These are phyloP conservation scores for Penicillium soppii DNA, from an alignment of 495 filamentous ascomycete species.

Conservation along the genomic window DNA sequence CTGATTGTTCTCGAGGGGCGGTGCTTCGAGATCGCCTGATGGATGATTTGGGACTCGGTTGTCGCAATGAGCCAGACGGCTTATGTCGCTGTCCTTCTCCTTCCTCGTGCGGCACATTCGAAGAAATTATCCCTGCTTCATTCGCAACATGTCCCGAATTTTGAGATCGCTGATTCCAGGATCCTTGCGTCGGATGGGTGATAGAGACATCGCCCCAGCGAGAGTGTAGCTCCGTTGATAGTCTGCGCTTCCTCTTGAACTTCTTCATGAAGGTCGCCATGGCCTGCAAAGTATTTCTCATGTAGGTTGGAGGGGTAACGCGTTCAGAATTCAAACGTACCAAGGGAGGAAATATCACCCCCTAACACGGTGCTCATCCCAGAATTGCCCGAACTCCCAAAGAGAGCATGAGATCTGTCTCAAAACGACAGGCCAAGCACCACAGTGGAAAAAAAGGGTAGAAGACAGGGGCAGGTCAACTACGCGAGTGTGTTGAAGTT, in stretches of 20 bases:
- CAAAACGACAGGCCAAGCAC: not conserved
- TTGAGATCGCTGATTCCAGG: constrained; percentile 42
- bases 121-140: not conserved
- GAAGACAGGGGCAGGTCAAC: constrained; percentile 2
- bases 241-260: constrained; percentile 38
- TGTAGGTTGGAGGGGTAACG: constrained; percentile 11
- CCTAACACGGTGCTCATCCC: constrained; percentile 22
- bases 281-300: constrained; percentile 26
- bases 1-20: constrained; percentile 4
- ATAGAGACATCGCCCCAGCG: constrained; percentile 47
- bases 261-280: constrained; percentile 40
- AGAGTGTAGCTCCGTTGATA: constrained; percentile 41
- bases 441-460: constrained; percentile 1
- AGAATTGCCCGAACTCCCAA: constrained; percentile 8
- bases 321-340: not conserved
- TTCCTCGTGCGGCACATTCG: not conserved
- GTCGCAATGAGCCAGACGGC: constrained; percentile 7
- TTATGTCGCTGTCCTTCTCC: constrained; percentile 8
- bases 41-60: not conserved
- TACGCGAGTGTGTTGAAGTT: constrained; percentile 25
- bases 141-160: constrained; percentile 17
- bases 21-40: constrained; percentile 5
- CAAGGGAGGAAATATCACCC: constrained; percentile 22
- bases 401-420: not conserved
- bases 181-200: constrained; percentile 42